Base-by-base conservation (phyloP, 148 eudicot species). In the Suaeda aralocaspica region DNA sequence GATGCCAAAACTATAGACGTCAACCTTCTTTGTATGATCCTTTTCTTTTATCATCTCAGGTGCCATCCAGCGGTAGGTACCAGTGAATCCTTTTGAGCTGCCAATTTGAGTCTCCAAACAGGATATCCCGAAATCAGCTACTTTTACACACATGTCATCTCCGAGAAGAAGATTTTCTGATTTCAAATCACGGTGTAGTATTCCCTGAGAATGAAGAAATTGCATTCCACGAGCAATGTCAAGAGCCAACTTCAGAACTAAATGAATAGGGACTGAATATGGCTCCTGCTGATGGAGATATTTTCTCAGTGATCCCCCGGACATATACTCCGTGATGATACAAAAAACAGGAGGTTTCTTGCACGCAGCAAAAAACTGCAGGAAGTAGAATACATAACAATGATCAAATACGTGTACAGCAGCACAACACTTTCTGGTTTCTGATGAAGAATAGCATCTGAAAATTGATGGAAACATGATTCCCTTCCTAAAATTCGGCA, bases 41-140 rank as follows among this genome's bases (percentile, higher is more conserved):
- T 91, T 81, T 70, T 91, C 99, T 73, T 65, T 89, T 21, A 91
- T 91, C 97, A 95, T 95, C 72, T 95, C 99, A 0, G 99, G 99
- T 13, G 99, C 99, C 99, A 95, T 95, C 99, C 99, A 95, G 0
- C 99, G 91, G 66, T 95, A 95, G 31, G 99, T 95, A 31, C 99
- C 92, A 0, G 94, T 91, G 76, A 95, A 95, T 66, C 97, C 97
- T 79, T 89, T 91, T 8, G 91, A 82, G 74, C 88, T 89, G 34
- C 96, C 90, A 68, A 88, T 84, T 72, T 95, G 97, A 72, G 99
- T 79, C 79, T 95, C 99, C 78, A 91, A 89, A 70, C 99, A 95
- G 16, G 99, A 95, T 62, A 95, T 95, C 0, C 99, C 99, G 22
- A 95, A 95, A 86, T 95, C 99, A 41, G 99, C 99, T 64, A 95